Conservation (phyloP, 2,329 filamentous ascomycete species). For the Claviceps arundinis region DNA sequence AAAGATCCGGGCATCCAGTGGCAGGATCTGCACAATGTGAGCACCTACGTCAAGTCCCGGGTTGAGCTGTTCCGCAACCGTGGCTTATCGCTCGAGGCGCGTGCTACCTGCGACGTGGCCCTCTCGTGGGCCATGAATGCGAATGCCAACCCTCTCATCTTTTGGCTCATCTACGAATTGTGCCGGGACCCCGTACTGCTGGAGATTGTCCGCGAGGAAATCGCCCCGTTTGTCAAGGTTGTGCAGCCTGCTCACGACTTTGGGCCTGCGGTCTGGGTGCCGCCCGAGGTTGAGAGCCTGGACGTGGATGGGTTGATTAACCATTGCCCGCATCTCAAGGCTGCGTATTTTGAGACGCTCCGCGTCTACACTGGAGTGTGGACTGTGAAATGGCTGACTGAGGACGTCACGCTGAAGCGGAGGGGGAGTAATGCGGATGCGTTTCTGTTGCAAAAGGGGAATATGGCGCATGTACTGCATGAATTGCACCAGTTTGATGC, state of each 20-base stretch:
- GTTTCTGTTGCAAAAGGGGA: conserved; percentile 21
- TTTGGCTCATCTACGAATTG: conserved; percentile 30
- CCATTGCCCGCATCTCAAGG: conserved; percentile 25
- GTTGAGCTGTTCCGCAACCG: conserved; percentile 17
- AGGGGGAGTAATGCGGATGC: conserved; percentile 9
- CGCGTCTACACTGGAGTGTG: conserved; percentile 24
- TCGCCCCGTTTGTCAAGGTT: conserved; percentile 19
- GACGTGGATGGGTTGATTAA: conserved; percentile 23
- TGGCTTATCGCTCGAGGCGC: conserved; percentile 16
- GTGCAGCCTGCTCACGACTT: conserved; percentile 23
- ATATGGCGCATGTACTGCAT: conserved; percentile 20
- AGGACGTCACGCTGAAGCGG: conserved; percentile 20
- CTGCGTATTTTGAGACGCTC: conserved; percentile 26
- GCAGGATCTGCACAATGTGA: conserved; percentile 24
- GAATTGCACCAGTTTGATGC: conserved; percentile 24
- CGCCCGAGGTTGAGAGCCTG: conserved; percentile 19
- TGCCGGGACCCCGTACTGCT: conserved; percentile 25
- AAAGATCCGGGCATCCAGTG: conserved; percentile 20
- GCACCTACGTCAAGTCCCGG: conserved; percentile 19
- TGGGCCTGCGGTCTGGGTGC: conserved; percentile 21
- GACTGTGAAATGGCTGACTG: conserved; percentile 17
- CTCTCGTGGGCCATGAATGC: conserved; percentile 26
- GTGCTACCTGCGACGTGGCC: conserved; percentile 22
- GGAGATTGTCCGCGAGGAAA: conserved; percentile 24
- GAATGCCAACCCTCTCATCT: conserved; percentile 23